Base-by-base conservation (phyloP, 169 alveolate species). In the Eimeria sp. region DNA sequence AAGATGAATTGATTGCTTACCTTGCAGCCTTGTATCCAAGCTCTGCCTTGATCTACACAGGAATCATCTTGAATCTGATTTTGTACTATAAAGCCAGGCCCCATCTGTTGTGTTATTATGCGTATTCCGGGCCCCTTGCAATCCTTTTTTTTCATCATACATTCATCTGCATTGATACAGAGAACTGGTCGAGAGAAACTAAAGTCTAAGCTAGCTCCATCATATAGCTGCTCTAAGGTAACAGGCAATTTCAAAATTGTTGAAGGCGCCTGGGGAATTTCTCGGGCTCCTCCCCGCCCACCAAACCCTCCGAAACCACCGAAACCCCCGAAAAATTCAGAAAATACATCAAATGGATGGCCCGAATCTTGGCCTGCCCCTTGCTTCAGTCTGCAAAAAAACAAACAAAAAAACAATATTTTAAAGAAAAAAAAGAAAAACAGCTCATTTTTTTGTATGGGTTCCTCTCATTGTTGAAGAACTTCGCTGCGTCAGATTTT, bases 51-150 rank as follows among this genome's bases (percentile, higher is more conserved):
- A 40, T 94, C 97, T 52, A 97, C 97, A 30, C 98, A 97, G 14
- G 97, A 60, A 60, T 96, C 97, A 49, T 97, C 98, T 64, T 96
- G 96, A 33, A 97, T 95, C 62, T 97, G 97, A 72, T 97, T 97
- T 66, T 97, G 97, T 13, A 97, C 97, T 66, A 97, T 93, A 66
- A 97, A 97, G 20, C 98, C 98, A 23, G 98, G 98, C 18, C 98
- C 97, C 97, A 97, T 95, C 33, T 96, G 98, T 58, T 97, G 98
- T 14, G 97, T 96, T 49, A 97, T 78, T 2, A 97, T 87, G 74
- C 95, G 95, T 37, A 97, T 76, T 71, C 98, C 98, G 2, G 97
- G 96, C 9, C 97, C 97, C 76, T 96, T 96, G 95, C 98, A 97
- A n/a, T 97, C 98, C 54, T 78, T 89, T 62, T 96, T 89, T 64